Conservation (phyloP, 441 rosid species). For the Erodium moschatum region DNA sequence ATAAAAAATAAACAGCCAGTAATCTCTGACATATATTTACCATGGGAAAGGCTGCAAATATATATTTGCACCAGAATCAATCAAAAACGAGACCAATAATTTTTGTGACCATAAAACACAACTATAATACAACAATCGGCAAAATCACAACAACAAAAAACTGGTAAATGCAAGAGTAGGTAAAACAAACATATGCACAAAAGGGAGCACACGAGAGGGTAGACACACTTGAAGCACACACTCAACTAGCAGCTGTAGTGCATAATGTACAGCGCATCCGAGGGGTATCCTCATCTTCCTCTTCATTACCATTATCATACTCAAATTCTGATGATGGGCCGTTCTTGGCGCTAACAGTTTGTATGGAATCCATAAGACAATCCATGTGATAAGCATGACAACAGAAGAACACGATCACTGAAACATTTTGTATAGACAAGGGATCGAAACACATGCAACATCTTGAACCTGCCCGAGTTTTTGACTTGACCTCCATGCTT, state of each 20-base stretch:
- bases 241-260: constrained; percentile 77
- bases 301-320: constrained; percentile 37
- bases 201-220: not conserved
- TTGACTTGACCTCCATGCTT: constrained; percentile 74
- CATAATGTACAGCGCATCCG: constrained; percentile 83
- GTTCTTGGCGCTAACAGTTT: constrained; percentile 29
- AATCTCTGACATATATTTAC: too few species aligned
- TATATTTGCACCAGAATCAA: too few species aligned
- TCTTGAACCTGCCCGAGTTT: constrained; percentile 79
- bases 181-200: not conserved
- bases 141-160: not conserved
- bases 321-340: constrained; percentile 35
- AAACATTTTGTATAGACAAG: constrained; percentile 66
- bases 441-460: constrained; percentile 96
- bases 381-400: constrained; percentile 85
- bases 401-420: constrained; percentile 77
- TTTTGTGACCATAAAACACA: too few species aligned
- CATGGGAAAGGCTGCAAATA: too few species aligned
- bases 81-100: too few species aligned
- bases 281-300: constrained; percentile 36
- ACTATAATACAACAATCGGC: not conserved
- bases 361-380: constrained; percentile 76
- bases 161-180: not conserved
- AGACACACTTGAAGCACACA: constrained; percentile 14
- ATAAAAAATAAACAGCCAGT: too few species aligned